Evolutionary conservation across 176 grass and related monocot genomes (phyloP).

Genomic region (Hyparrhenia diplandra): DNA sequence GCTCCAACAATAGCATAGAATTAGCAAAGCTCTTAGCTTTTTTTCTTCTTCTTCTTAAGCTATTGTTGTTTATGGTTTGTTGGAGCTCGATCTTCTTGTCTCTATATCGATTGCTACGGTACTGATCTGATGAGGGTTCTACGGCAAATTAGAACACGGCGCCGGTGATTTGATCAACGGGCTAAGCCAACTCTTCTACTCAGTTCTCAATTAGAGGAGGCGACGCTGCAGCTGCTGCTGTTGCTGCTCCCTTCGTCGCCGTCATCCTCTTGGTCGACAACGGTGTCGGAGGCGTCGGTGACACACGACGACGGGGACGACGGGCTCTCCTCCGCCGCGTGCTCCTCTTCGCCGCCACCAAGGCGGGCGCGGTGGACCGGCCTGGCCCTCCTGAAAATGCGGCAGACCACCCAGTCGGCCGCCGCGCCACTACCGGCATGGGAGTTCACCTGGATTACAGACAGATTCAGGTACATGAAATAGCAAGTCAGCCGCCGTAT

Average conservation of each 20-base stretch:
- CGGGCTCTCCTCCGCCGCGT: not conserved
- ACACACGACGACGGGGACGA: slow-evolving; percentile 40
- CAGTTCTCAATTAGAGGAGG: not conserved
- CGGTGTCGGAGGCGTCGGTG: slow-evolving; percentile 24
- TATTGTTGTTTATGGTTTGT: not conserved
- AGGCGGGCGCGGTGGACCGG: not conserved
- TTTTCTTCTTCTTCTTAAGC: not conserved
- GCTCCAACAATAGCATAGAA: slow-evolving; percentile 1
- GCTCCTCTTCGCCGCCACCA: not conserved
- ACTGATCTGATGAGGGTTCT: not conserved
- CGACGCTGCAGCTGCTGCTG: not conserved
- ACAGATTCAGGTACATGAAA: not conserved
- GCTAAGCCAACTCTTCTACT: slow-evolving; percentile 25
- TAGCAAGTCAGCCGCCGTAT: not conserved
- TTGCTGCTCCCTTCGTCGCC: not conserved
- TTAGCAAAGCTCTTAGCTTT: not conserved
- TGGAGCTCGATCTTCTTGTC: not conserved
- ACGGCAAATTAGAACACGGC: slow-evolving; percentile 34
- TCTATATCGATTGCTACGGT: slow-evolving; percentile 11
- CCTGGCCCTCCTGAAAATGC: slow-evolving; percentile 56
- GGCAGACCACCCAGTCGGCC: slow-evolving; percentile 70
- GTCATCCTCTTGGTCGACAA: not conserved
- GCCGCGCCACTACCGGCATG: not conserved
- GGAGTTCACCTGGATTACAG: not conserved
- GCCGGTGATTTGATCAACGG: slow-evolving; percentile 10